A percentile compares a stretch with the other conserved stretches of the same genome.
Evolutionary conservation across 352 stramenopile species (phyloP).

Genomic region (Elongisporangium undulatum): DNA sequence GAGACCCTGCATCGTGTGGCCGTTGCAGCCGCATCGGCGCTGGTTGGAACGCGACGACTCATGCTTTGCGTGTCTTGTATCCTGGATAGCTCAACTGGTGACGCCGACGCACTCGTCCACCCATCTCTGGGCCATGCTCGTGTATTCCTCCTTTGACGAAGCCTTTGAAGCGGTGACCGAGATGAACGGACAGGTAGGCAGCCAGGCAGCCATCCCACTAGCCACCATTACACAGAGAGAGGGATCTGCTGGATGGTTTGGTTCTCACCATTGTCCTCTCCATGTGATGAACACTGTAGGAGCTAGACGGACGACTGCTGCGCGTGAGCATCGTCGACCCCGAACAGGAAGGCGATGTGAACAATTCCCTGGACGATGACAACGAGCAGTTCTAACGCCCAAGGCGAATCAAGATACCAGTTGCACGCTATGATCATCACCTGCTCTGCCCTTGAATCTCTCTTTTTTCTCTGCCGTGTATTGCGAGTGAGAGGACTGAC

Average conservation of each 20-base stretch:
- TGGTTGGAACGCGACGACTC: not conserved
- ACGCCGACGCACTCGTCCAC: constrained; percentile 50
- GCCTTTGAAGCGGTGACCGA: constrained; percentile 60
- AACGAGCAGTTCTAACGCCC: not conserved
- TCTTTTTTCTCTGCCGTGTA: too few relatives aligned
- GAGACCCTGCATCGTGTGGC: not conserved
- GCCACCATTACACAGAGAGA: not conserved
- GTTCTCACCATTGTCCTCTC: not conserved
- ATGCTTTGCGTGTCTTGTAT: not conserved
- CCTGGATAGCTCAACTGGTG: constrained; percentile 32
- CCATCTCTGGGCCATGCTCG: constrained; percentile 59
- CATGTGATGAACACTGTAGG: constrained; percentile 9
- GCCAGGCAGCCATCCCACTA: not conserved
- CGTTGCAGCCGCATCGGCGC: not conserved
- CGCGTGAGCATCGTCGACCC: constrained; percentile 75
- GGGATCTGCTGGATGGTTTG: not conserved
- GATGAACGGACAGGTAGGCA: constrained; percentile 68
- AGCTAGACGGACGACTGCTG: constrained; percentile 69
- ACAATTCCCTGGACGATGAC: not conserved
- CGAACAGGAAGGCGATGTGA: constrained; percentile 10
- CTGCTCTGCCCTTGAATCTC: too few relatives aligned
- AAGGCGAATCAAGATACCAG: not conserved
- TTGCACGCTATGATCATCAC: not conserved
- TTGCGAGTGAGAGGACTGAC: not conserved
- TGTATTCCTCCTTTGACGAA: constrained; percentile 68